Evolutionary conservation across 257 asterid genomes (phyloP), one percentile per base, ranked within the genome.

Genomic region (Przewalskia tangutica): DNA sequence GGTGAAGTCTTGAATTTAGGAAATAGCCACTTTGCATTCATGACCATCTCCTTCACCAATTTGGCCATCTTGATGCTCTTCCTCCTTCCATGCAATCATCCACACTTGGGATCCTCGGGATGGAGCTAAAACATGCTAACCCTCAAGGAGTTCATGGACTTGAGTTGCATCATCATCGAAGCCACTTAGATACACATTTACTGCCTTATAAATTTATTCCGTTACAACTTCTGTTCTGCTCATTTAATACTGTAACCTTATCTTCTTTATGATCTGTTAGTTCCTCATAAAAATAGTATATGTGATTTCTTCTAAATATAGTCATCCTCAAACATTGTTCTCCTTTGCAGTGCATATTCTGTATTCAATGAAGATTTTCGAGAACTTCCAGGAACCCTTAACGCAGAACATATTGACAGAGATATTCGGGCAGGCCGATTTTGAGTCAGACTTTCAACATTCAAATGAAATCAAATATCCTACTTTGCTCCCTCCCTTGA

Each of bases 331-430:
- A 70, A 80, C 11, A 36, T 82, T 36, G 62, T 82, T 71, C 79
- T 70, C 60, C 81, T 83, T 54, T 83, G 91, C 98, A 95, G 98
- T 88, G 98, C 98, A 70, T 95, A 95, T 86, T 95, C 98, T 36
- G 78, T 93, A 75, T 95, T 95, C 91, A 95, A 95, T 73, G 98
- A 95, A 82, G 95, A 90, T 86, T 95, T 95, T 82, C 87, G 97
- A 86, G 98, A 95, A 85, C 93, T 95, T 75, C 98, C 98, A 18
- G 98, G 98, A 42, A 95, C 98, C 53, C 92, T 95, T 50, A 95
- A 95, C 40, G 98, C 98, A 11, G 97, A 95, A 40, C 97, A 92
- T 44, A 90, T 95, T 1, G 98, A 95, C 82, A 89, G 95, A 88
- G 98, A 93, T 88, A 93, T 95, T 46, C 92, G 98, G 64, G 84